Conservation (phyloP, 495 filamentous ascomycete genomes). For the Neurospora sp. region DNA sequence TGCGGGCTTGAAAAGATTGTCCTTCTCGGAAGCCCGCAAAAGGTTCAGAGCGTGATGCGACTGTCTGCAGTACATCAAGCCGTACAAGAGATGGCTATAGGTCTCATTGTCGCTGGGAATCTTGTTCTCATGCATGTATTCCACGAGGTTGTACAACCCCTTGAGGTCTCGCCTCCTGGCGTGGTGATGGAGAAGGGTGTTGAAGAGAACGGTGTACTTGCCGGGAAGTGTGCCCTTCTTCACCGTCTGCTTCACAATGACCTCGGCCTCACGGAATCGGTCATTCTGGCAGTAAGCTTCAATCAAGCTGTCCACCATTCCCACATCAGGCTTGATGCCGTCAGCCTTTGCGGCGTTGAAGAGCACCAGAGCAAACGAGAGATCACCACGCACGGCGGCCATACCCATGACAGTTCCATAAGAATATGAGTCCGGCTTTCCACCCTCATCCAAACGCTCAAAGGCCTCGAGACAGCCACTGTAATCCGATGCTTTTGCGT, state of each 20-base stretch:
- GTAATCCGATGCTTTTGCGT: slow-evolving; percentile 54
- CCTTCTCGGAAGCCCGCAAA: slow-evolving; percentile 48
- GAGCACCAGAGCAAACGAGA: slow-evolving; percentile 55
- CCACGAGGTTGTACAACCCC: slow-evolving; percentile 49
- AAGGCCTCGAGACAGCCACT: slow-evolving; percentile 52
- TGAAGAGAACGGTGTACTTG: slow-evolving; percentile 59
- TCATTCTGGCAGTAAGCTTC: slow-evolving; percentile 59
- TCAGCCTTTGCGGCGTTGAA: slow-evolving; percentile 42
- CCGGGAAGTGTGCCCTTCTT: slow-evolving; percentile 31
- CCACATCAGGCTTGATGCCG: slow-evolving; percentile 27
- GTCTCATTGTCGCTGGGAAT: slow-evolving; percentile 60
- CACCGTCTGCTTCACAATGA: slow-evolving; percentile 34
- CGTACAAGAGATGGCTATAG: slow-evolving; percentile 63
- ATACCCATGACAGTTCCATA: slow-evolving; percentile 65
- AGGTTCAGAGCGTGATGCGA: slow-evolving; percentile 58
- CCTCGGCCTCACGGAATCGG: slow-evolving; percentile 48
- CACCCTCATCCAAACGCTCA: slow-evolving; percentile 38
- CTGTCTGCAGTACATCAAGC: slow-evolving; percentile 49
- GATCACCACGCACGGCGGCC: slow-evolving; percentile 62
- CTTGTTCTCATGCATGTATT: slow-evolving; percentile 47
- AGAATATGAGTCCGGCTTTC: slow-evolving; percentile 47
- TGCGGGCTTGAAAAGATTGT: slow-evolving; percentile 47
- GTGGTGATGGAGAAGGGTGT: slow-evolving; percentile 58
- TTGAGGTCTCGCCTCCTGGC: slow-evolving; percentile 55
- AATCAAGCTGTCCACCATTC: slow-evolving; percentile 56